A percentile compares a stretch with the other conserved stretches of the same genome.
Conservation (phyloP, 495 filamentous ascomycete species). For the Tuber magnatum region DNA sequence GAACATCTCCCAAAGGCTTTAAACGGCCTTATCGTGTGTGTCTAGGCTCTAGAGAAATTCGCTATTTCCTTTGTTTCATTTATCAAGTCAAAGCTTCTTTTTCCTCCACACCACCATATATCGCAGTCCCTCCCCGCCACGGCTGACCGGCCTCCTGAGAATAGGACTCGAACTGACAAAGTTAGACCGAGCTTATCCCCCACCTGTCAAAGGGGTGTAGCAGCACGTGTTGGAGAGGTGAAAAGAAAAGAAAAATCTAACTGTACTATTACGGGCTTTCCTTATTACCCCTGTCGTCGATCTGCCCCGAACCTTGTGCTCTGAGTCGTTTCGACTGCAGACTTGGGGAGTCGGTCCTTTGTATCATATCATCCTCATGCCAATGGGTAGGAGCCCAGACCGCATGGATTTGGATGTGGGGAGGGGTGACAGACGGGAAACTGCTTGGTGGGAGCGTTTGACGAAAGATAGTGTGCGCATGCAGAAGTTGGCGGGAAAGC, state of each 20-base stretch:
- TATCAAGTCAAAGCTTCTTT: constrained; percentile 1
- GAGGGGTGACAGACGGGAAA: not conserved
- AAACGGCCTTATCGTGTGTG: constrained; percentile 2
- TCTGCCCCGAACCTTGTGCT: not conserved
- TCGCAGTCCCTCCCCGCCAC: not conserved
- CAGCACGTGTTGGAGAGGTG: not conserved
- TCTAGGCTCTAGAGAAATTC: not conserved
- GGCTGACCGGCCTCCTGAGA: not conserved
- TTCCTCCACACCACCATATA: not conserved
- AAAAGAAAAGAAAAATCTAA: not conserved
- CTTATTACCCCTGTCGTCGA: not conserved
- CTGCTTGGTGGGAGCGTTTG: not conserved
- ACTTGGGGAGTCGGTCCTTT: not conserved
- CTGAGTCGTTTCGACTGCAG: constrained; percentile 4
- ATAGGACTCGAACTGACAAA: not conserved
- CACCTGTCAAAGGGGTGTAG: not conserved
- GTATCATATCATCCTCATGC: not conserved
- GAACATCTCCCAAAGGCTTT: not conserved
- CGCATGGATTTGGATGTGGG: not conserved
- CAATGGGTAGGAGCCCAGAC: not conserved
- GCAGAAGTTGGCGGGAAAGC: not conserved
- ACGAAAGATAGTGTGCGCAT: not conserved
- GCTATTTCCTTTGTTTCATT: not conserved
- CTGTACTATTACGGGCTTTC: not conserved
- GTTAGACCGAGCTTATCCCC: not conserved